Evolutionary conservation across 257 asterid species (phyloP), one percentile per base, ranked within the genome.

Genomic region (Nicotiana sylvestris): DNA sequence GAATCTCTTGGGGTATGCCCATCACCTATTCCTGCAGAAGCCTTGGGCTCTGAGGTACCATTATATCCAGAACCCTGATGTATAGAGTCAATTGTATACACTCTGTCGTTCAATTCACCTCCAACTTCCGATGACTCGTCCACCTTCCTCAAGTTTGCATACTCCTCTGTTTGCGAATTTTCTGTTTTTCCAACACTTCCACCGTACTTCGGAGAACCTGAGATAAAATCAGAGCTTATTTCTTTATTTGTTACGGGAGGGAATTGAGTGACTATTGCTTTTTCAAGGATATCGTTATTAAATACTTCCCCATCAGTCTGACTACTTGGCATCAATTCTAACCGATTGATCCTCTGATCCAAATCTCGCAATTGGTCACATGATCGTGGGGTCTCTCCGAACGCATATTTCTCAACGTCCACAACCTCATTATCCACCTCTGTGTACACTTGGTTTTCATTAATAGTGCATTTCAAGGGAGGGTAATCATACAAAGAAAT

Each of bases 81-180:
- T 87, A 94, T 87, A 60, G 98, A 94, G 88, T 96, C 99, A 86
- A 94, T 88, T 12, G 97, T 96, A 87, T 91, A 96, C 82, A 96
- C 93, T 88, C 97, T 91, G 83, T 94, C 98, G 30, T 85, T 86
- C 87, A 80, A 81, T 83, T 93, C 95, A 90, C 93, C 99, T 82
- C 89, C 97, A 70, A 58, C 84, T 77, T 93, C 94, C 4, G 93
- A 88, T 78, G 81, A 85, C 89, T 86, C 83, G 82, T 89, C 95
- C 82, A 80, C 86, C 84, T 89, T 90, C 87, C 87, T 89, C 82
- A 64, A 77, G 85, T 90, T 86, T 72, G 91, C 80, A 60, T 81
- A 86, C 82, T 88, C 95, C 68, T 88, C 92, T 35, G 88, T 72
- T 80, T 89, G 90, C 46, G 85, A 82, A 84, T 77, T 85, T 51